Evolutionary conservation across 2,329 filamentous ascomycete species (phyloP), one percentile per base, ranked within the genome.

Genomic region (Alternaria dauci): DNA sequence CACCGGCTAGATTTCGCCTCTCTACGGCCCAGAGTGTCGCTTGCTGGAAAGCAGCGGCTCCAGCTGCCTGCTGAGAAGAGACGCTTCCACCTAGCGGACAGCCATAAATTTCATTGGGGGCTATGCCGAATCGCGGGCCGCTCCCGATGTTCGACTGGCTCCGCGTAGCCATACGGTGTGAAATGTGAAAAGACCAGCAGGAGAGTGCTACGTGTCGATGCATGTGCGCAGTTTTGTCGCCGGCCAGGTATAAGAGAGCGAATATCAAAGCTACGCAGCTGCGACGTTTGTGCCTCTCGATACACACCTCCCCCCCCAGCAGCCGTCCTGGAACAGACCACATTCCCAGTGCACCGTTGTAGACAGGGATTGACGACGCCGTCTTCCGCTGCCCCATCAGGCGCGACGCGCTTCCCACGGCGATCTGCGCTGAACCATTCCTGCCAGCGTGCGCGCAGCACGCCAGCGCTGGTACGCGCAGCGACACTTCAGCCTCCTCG

Each of bases 191-290:
- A 52, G 51, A 26, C 52, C 52, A 52, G 53, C 44, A 20, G 46
- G 46, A 20, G 54, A 47, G 50, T 62, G 63, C 56, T 58, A 63
- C 63, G 63, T 65, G 61, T 61, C 61, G 39, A 62, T 62, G 66
- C 66, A 65, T 52, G 47, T n/a, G 48, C 28, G 55, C 32, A n/a
- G n/a, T 56, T 32, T 43, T 18, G 26, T 39, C 23, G 44, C 41
- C 4, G 6, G 54, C 52, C 52, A 50, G 51, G 36, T 54, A 61
- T 59, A 59, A 61, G 44, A 39, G 39, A 46, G 46, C 25, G 32
- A 18, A 18, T 25, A 34, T 30, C 51, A 38, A 38, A 56, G 57
- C 57, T 30, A 50, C 48, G 50, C 57, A 38, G 57, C 60, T 52
- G 43, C 60, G 20, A 53, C 30, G 34, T 44, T 44, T 50, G 57